phyloP scores from a whole-genome alignment of 2,329 filamentous ascomycete genomes.

The Stagonosporopsis cucurbitacearum region DNA sequence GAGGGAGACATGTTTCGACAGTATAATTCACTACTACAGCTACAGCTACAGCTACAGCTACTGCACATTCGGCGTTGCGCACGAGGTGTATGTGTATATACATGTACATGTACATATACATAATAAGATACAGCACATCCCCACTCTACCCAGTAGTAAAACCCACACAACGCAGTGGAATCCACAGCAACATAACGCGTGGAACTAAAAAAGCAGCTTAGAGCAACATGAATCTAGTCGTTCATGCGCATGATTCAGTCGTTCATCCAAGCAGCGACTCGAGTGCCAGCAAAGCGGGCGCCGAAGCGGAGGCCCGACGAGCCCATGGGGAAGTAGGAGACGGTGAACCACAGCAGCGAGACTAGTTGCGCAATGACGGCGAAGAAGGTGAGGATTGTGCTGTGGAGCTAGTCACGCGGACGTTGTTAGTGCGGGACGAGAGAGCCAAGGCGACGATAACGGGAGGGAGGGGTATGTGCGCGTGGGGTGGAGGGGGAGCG shows the following conservation, averaged over 20 bases:
- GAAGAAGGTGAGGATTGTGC: conserved; percentile 82
- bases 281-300: conserved; percentile 81
- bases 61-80: no score
- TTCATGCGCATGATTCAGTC: conserved; percentile 56
- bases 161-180: no score
- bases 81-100: no score
- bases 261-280: conserved; percentile 87
- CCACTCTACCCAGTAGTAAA: no score
- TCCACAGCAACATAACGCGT: no score
- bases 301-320: conserved; percentile 85
- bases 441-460: conserved; percentile 29
- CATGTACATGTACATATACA: no score
- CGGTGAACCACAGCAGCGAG: conserved; percentile 87
- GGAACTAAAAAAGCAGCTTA: no score
- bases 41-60: no score
- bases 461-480: conserved; percentile 40
- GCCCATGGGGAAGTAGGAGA: conserved; percentile 98
- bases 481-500: conserved; percentile 30
- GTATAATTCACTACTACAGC: no score
- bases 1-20: no score
- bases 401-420: conserved; percentile 66
- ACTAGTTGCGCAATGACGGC: conserved; percentile 83
- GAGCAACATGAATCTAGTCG: conserved; percentile 5
- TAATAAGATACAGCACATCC: no score
- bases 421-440: conserved; percentile 44